Percentiles rank a stretch among this genome's conserved stretches.
Conservation (phyloP, 2,329 filamentous ascomycete genomes). For the Elsinoe arachidis region DNA sequence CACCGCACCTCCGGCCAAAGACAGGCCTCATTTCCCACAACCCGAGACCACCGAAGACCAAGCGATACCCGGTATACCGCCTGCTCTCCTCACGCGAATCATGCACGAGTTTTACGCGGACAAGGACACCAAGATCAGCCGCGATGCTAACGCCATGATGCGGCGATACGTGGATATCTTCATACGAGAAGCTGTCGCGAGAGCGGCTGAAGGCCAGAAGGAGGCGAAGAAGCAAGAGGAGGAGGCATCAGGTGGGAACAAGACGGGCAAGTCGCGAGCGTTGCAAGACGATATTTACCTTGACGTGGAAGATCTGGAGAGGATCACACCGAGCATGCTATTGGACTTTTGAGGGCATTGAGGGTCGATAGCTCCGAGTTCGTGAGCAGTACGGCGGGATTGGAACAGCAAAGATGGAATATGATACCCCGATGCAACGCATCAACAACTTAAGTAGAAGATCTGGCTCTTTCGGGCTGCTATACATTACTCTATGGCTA, state of each 20-base stretch:
- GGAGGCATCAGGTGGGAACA: slow-evolving; percentile 40
- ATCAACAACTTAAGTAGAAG: neutral
- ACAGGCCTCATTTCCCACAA: neutral
- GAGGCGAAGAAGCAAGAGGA: slow-evolving; percentile 29
- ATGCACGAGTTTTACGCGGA: slow-evolving; percentile 70
- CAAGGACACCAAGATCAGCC: slow-evolving; percentile 62
- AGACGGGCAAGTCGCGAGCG: slow-evolving; percentile 12
- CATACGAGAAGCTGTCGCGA: slow-evolving; percentile 76
- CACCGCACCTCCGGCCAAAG: neutral
- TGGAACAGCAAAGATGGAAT: neutral
- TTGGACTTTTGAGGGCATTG: slow-evolving; percentile 47
- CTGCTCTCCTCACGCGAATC: slow-evolving; percentile 64
- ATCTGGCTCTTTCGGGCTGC: neutral
- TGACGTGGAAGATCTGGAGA: slow-evolving; percentile 82
- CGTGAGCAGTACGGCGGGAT: neutral
- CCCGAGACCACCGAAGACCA: neutral
- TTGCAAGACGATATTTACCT: slow-evolving; percentile 31
- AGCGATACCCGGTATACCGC: slow-evolving; percentile 49
- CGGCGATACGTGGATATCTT: slow-evolving; percentile 87
- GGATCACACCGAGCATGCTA: slow-evolving; percentile 72
- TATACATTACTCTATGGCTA: slow-evolving; percentile 1
- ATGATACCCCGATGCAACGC: neutral
- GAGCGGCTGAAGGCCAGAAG: slow-evolving; percentile 62
- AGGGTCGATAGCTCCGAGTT: neutral
- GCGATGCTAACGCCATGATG: slow-evolving; percentile 66